Evolutionary conservation across 176 grass and related monocot species (phyloP).

Genomic region (Oryza coarctata): DNA sequence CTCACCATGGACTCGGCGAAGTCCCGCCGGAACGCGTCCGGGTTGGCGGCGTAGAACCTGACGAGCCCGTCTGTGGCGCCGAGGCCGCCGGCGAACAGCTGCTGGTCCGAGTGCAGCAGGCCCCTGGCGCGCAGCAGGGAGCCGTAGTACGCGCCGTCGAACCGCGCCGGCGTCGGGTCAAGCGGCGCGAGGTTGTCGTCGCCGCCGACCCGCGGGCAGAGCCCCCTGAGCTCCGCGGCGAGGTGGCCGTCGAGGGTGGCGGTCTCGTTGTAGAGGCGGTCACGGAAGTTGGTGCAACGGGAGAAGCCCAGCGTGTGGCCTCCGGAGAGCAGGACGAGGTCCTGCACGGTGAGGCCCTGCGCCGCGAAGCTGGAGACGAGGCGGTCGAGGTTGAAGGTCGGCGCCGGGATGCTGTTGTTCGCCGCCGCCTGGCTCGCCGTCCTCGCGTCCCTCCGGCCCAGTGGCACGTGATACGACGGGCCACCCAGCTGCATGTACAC

Average conservation of each 20-base stretch:
- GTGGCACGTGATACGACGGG: constrained; percentile 53
- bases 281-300: constrained; percentile 59
- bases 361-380: constrained; percentile 62
- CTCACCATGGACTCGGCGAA: constrained; percentile 72
- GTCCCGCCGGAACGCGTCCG: constrained; percentile 58
- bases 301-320: constrained; percentile 77
- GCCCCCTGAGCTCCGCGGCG: constrained; percentile 34
- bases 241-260: constrained; percentile 48
- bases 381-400: constrained; percentile 41
- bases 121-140: constrained; percentile 47
- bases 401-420: constrained; percentile 61
- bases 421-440: constrained; percentile 70
- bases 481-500: constrained; percentile 72
- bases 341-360: constrained; percentile 53
- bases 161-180: constrained; percentile 46
- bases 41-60: constrained; percentile 51
- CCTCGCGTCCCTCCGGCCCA: constrained; percentile 62
- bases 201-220: constrained; percentile 41
- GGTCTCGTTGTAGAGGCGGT: constrained; percentile 79
- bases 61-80: constrained; percentile 57
- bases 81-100: constrained; percentile 61
- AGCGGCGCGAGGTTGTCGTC: constrained; percentile 60
- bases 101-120: constrained; percentile 78
- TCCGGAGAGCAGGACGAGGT: constrained; percentile 73
- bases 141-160: constrained; percentile 65